Conservation (phyloP, 768 basidiomycete species). For the Suillus decipiens region DNA sequence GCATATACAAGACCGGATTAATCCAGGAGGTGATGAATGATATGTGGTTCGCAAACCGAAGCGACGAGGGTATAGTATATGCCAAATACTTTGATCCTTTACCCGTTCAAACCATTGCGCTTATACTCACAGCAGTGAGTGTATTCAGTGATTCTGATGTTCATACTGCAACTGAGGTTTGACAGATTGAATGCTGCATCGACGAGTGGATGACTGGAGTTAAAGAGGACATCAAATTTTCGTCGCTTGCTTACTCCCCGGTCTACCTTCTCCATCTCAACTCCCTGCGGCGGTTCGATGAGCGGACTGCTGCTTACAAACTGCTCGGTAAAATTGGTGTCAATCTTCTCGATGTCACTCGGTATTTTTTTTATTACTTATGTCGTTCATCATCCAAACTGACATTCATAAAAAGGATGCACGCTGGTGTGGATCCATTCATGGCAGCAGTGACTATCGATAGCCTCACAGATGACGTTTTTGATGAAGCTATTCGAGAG, state of each 20-base stretch:
- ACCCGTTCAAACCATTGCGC: slow-evolving; percentile 2
- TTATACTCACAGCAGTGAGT: slow-evolving; percentile 9
- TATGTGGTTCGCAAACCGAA: slow-evolving; percentile 29
- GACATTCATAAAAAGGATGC: slow-evolving; percentile 10
- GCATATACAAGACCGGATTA: slow-evolving; percentile 27
- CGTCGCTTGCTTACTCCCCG: slow-evolving; percentile 5
- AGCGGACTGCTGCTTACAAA: slow-evolving; percentile 9
- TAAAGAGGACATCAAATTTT: slow-evolving; percentile 14
- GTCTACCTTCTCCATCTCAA: slow-evolving; percentile 13
- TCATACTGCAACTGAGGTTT: not conserved
- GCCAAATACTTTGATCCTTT: slow-evolving; percentile 27
- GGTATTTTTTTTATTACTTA: slow-evolving; percentile 3
- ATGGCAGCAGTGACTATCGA: not conserved
- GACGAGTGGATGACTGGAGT: slow-evolving; percentile 16
- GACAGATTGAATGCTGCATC: slow-evolving; percentile 17
- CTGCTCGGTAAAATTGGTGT: slow-evolving; percentile 8
- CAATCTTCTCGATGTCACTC: not conserved
- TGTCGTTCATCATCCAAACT: not conserved
- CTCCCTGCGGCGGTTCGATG: slow-evolving; percentile 1
- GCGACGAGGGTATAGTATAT: slow-evolving; percentile 28
- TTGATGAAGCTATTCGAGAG: slow-evolving; percentile 8
- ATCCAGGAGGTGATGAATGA: slow-evolving; percentile 26
- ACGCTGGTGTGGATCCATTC: slow-evolving; percentile 8
- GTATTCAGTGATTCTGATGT: not conserved
- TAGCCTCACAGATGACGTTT: not conserved